Evolutionary conservation across 306 rosid genomes (phyloP).

Genomic region (Calophaca sinica): DNA sequence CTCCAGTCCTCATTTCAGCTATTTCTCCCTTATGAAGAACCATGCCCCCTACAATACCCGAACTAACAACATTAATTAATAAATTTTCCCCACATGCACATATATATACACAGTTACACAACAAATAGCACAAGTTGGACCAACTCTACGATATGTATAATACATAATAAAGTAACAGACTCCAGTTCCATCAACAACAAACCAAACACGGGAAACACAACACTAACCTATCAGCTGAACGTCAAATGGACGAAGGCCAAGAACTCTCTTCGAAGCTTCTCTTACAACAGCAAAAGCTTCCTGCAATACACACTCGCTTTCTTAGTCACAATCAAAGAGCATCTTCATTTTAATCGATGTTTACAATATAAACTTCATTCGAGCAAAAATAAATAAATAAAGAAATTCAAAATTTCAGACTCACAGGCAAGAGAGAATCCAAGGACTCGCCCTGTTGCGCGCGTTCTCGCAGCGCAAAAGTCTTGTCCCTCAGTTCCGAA

Average conservation of each 20-base stretch:
- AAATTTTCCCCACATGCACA: background rate
- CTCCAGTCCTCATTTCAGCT: constrained; percentile 99
- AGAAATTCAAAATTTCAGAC: constrained; percentile 11
- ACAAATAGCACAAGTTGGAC: constrained; percentile 1
- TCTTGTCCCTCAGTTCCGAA: constrained; percentile 79
- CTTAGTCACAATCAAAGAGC: constrained; percentile 36
- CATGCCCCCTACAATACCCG: constrained; percentile 75
- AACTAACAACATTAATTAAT: constrained; percentile 24
- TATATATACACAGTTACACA: background rate
- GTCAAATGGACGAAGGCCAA: constrained; percentile 96
- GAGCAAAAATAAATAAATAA: background rate
- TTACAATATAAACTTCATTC: constrained; percentile 1
- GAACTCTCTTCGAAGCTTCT: constrained; percentile 93
- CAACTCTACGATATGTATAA: background rate
- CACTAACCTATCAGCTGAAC: constrained; percentile 83
- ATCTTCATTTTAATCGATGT: background rate
- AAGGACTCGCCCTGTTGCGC: constrained; percentile 75
- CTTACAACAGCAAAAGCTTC: constrained; percentile 96
- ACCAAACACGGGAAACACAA: background rate
- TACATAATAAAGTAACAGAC: background rate
- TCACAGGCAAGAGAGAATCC: constrained; percentile 87
- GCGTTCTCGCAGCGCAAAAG: constrained; percentile 64
- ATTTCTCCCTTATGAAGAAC: constrained; percentile 99
- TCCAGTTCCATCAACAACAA: constrained; percentile 14
- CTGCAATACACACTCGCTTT: constrained; percentile 48